Base-by-base conservation (phyloP, 768 basidiomycete genomes). In the Hydnum rufescens region DNA sequence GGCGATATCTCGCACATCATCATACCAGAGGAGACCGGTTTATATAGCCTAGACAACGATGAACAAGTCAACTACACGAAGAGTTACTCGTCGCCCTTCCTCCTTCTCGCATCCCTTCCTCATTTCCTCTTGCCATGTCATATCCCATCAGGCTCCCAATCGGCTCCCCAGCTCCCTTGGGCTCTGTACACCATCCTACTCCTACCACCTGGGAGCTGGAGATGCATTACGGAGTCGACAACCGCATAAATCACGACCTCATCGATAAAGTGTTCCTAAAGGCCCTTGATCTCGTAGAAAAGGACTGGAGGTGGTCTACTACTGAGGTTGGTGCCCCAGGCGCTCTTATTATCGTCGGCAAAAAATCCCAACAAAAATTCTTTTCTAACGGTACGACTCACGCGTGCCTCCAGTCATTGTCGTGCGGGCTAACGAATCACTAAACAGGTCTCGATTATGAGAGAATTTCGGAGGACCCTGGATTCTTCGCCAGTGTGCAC, bases 291-390 rank as follows among this genome's bases (percentile, higher is more conserved):
- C 62, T 67, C 2, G 78, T 86, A 1, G 85, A 89, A 64, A 67
- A 68, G 29, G 74, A 81, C 53, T 89, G 86, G 85, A 66, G 73
- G 13, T 47, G 13, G 13, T 13, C 13, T 34, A 34, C 13, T 47
- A 8, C n/a, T 3, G 69, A 70, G 57, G 65, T 65, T 19, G 70
- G 68, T 4, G 80, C 76, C 29, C 70, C 70, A 49, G 85, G 83
- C 32, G 78, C 81, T 3, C 64, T 89, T 29, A 77, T 88, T 55
- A 78, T 89, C 51, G 77, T 82, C 4, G 85, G 86, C 3, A 75
- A 74, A 54, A 71, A 69, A 56, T 70, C 72, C 55, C 85, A 89
- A 63, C 76, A 87, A 64, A 89, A 87, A 64, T 89, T 86, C 70
- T 89, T 89, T 64, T 50, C 26, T 18, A 50, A 50, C 25, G 49